Base-by-base conservation (phyloP, 1,139 yeast species). In the Pichia kudriavzevii region DNA sequence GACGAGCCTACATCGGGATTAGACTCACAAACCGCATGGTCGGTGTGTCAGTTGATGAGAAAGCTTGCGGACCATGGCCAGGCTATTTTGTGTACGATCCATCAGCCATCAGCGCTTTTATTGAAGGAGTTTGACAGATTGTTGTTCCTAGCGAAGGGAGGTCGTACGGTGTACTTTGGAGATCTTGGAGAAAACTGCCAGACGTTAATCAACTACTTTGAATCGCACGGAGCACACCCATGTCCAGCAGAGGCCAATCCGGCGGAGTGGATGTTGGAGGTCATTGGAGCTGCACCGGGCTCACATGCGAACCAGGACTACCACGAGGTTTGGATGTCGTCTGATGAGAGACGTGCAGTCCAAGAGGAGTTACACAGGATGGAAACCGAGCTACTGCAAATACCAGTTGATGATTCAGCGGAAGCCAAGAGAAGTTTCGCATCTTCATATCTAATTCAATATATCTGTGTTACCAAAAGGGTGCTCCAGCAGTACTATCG, bases 401-500 rank as follows among this genome's bases (percentile, higher is more conserved):
- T 34, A 8, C 49, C 49, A n/a, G 22, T 26, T 12, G 45, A 43
- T 26, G 47, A 46, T 27, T 57, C 51, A 35, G 61, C 59, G 5
- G 55, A 58, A 29, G 63, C 61, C 9, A 34, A 42, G 18, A 61
- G 76, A 50, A 76, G 72, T 39, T 72, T 67, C 52, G 78, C 79
- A 19, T 52, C 74, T 7, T 50, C 71, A 9, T 34, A 69, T 35
- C 52, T 53, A 52, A 55, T 55, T 28, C 93, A 81, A 55, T 69
- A 67, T 43, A 30, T 48, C 18, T 47, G 68, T 39, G 87, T 79
- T 21, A 62, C 75, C 16, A 44, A 56, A 34, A 71, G 84, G 56
- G 75, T 72, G 26, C 60, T 76, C 45, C 67, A 73, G 48, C 82
- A 77, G 53, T 70, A 76, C 53, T 81, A 82, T 81, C 71, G 94